These are phyloP conservation scores for Stentor roeselii DNA, from an alignment of 73 alveolate species.

Conservation along the genomic window DNA sequence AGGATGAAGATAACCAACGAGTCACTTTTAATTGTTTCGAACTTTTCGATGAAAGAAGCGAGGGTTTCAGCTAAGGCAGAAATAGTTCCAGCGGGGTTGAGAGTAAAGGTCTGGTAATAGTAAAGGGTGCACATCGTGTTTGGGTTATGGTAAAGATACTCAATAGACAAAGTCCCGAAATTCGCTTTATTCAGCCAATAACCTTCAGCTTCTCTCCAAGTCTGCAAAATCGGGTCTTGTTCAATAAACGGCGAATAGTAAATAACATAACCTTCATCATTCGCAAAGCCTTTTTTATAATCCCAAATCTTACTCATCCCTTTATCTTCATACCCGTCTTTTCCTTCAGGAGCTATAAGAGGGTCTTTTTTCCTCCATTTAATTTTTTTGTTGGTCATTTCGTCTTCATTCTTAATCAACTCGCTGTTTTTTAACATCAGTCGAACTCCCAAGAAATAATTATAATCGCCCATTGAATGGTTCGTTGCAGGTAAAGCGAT, in stretches of 20 bases:
- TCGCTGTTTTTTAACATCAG: constrained; percentile 31
- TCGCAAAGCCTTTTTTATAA: constrained; percentile 40
- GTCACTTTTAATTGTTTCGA: neutral
- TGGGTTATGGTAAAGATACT: neutral
- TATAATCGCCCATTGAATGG: constrained; percentile 8
- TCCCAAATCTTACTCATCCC: constrained; percentile 12
- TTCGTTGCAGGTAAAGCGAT: neutral
- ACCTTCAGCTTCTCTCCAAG: neutral
- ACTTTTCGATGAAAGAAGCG: neutral
- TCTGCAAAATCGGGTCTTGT: neutral
- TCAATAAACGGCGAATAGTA: constrained; percentile 29
- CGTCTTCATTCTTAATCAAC: neutral
- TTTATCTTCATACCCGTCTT: constrained; percentile 5
- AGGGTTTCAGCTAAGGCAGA: neutral
- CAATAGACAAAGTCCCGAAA: neutral
- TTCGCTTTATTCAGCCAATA: neutral
- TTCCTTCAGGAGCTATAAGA: neutral
- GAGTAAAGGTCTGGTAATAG: neutral
- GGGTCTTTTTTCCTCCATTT: constrained; percentile 21
- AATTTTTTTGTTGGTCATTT: neutral
- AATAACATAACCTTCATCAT: constrained; percentile 43
- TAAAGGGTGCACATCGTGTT: neutral
- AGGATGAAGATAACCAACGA: neutral
- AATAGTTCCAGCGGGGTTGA: neutral
- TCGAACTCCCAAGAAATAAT: constrained; percentile 54